phyloP scores from a whole-genome alignment of 768 basidiomycete genomes.

The Hygrocybe punicea region DNA sequence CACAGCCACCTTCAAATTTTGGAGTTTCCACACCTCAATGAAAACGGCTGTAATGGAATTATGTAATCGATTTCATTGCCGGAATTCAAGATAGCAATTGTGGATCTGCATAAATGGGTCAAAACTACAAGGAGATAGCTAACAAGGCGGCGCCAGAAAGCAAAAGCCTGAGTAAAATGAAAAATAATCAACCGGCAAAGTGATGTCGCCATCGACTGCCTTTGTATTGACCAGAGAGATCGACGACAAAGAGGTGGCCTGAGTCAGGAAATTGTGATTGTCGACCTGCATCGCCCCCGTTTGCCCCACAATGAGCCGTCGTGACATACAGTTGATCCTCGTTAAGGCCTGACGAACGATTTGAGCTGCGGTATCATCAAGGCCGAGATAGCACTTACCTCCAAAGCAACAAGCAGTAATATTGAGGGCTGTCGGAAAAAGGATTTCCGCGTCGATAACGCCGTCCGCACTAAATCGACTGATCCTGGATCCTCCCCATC shows the following conservation, averaged over 20 bases:
- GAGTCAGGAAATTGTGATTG: slow-evolving; percentile 53
- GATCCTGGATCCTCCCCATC: slow-evolving; percentile 64
- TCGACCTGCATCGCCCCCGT: slow-evolving; percentile 48
- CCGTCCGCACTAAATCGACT: slow-evolving; percentile 56
- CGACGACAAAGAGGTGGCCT: slow-evolving; percentile 54
- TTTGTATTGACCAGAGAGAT: slow-evolving; percentile 42
- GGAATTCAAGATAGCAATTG: too few species aligned
- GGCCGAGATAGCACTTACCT: slow-evolving; percentile 35
- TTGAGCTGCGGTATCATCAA: slow-evolving; percentile 4
- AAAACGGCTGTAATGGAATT: too few species aligned
- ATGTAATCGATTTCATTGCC: too few species aligned
- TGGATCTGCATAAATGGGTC: too few species aligned
- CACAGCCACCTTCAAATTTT: too few species aligned
- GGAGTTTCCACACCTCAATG: too few species aligned
- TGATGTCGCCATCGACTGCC: slow-evolving; percentile 26
- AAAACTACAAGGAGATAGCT: too few species aligned
- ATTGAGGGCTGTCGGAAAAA: slow-evolving; percentile 59
- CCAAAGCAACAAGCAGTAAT: slow-evolving; percentile 71
- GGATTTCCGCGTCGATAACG: slow-evolving; percentile 50
- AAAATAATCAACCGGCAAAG: slow-evolving; percentile 29
- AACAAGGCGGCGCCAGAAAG: too few species aligned
- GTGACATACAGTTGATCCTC: slow-evolving; percentile 65
- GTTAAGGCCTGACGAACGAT: slow-evolving; percentile 42
- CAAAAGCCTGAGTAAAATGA: not conserved
- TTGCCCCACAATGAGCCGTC: slow-evolving; percentile 58